Base-by-base conservation (phyloP, 2,329 filamentous ascomycete species). In the Diaporthe batatas region DNA sequence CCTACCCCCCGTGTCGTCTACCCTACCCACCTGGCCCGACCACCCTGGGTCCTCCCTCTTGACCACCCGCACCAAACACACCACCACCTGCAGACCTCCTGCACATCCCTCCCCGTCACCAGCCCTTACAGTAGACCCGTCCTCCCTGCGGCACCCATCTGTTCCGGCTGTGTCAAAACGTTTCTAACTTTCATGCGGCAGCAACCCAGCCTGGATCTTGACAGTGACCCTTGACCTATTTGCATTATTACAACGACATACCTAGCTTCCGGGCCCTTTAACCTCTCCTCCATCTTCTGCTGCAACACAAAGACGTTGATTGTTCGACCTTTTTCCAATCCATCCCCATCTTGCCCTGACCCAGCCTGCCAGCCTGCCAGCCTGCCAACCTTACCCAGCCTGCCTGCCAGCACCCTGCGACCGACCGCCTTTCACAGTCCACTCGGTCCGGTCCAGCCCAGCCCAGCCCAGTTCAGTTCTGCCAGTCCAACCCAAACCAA, bases 121-220 rank as follows among this genome's bases (percentile, higher is more conserved):
- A 39, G 34, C 39, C 42, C 39, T 21, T 69, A 57, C 53, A 25
- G 54, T 25, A 55, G 57, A 70, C 68, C 77, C 77, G 78, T 76
- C 78, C 77, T 78, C 59, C 49, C 79, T 82, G 80, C 81, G 81
- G 81, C 80, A 82, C 79, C 78, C 80, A 79, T 80, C 79, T 76
- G 76, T 80, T 79, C 79, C 78, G 78, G 76, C 76, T 79, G 81
- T 81, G 79, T 79, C 79, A 80, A 82, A 80, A 80, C 79, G 79
- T 81, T 82, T 81, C 80, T 83, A 78, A 82, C 79, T 79, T 80
- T 81, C 77, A 81, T 80, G 79, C 80, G 80, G 79, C 78, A 78
- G 75, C 74, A 75, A 54, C 51, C 78, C 69, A 73, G 39, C 23
- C 62, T 67, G 53, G 44, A 49, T 58, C 44, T 53, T 70, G 68